Conservation (phyloP, 2,329 filamentous ascomycete genomes). For the Samsoniella hepiali region DNA sequence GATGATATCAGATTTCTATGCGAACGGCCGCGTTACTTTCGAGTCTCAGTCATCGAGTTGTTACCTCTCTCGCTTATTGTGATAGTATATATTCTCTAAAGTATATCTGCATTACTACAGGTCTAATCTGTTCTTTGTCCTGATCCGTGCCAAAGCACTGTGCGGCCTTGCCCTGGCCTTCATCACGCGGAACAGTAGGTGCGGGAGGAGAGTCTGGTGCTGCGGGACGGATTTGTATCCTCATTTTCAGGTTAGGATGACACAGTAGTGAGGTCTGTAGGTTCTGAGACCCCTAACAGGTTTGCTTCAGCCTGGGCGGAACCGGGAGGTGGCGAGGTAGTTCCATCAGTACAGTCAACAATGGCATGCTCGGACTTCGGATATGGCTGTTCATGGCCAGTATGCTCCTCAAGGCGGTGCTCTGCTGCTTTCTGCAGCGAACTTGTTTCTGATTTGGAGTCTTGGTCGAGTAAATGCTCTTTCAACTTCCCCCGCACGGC, state of each 20-base stretch:
- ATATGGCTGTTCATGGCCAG: neutral
- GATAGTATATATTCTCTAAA: slow-evolving; percentile 5
- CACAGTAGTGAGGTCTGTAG: neutral
- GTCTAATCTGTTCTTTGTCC: neutral
- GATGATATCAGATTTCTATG: neutral
- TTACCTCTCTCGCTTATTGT: neutral
- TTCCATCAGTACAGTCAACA: slow-evolving; percentile 5
- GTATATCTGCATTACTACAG: neutral
- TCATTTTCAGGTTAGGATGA: neutral
- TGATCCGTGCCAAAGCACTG: neutral
- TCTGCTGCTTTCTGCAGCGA: neutral
- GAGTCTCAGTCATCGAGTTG: too few species aligned
- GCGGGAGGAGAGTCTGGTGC: too few species aligned
- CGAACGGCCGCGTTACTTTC: neutral
- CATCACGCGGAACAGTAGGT: neutral
- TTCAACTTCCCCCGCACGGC: neutral
- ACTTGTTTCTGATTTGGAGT: neutral
- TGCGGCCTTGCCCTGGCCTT: neutral
- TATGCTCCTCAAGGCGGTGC: neutral
- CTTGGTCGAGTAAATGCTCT: slow-evolving; percentile 9
- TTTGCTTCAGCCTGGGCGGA: neutral
- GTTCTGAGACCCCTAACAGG: neutral
- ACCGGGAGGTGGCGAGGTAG: neutral
- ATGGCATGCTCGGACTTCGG: neutral
- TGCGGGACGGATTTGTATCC: neutral